These are phyloP conservation scores for Penicillium oxalicum DNA, from an alignment of 2,329 filamentous ascomycete genomes.

Conservation along the genomic window DNA sequence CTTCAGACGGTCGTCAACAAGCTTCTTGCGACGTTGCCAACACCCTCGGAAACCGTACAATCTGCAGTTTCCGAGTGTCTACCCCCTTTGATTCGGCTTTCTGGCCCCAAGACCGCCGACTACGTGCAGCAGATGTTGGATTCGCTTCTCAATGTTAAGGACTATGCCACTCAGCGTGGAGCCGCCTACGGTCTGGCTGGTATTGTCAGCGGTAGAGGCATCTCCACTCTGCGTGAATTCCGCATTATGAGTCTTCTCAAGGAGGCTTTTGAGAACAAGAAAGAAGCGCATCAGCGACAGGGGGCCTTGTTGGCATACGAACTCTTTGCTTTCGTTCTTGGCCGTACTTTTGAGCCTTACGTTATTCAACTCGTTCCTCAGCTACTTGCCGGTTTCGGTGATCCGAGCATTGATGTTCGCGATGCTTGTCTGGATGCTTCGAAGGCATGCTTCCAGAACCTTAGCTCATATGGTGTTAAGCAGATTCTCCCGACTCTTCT, in stretches of 20 bases:
- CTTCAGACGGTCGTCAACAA: constrained; percentile 83
- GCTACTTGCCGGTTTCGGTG: constrained; percentile 81
- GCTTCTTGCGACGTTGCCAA: constrained; percentile 79
- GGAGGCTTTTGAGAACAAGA: constrained; percentile 88
- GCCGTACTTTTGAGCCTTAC: constrained; percentile 89
- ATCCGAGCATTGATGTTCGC: constrained; percentile 79
- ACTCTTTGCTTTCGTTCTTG: constrained; percentile 77
- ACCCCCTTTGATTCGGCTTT: constrained; percentile 80
- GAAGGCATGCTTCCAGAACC: constrained; percentile 85
- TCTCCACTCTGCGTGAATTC: constrained; percentile 74
- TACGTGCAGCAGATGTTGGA: constrained; percentile 79
- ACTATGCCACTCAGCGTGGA: constrained; percentile 85
- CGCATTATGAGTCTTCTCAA: constrained; percentile 77
- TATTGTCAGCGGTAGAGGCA: constrained; percentile 79
- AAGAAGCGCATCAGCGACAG: constrained; percentile 80
- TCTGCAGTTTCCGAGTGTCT: constrained; percentile 93
- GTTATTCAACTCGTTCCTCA: constrained; percentile 93
- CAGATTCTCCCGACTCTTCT: constrained; percentile 86
- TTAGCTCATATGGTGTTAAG: constrained; percentile 95
- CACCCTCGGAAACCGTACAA: constrained; percentile 93
- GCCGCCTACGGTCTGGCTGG: constrained; percentile 93
- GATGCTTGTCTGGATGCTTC: constrained; percentile 88
- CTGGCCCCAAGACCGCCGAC: constrained; percentile 66
- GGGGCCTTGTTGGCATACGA: constrained; percentile 87
- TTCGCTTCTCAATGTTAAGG: constrained; percentile 77